These are phyloP conservation scores for Colletotrichum tropicicola DNA, from an alignment of 2,329 filamentous ascomycete genomes.

Conservation along the genomic window DNA sequence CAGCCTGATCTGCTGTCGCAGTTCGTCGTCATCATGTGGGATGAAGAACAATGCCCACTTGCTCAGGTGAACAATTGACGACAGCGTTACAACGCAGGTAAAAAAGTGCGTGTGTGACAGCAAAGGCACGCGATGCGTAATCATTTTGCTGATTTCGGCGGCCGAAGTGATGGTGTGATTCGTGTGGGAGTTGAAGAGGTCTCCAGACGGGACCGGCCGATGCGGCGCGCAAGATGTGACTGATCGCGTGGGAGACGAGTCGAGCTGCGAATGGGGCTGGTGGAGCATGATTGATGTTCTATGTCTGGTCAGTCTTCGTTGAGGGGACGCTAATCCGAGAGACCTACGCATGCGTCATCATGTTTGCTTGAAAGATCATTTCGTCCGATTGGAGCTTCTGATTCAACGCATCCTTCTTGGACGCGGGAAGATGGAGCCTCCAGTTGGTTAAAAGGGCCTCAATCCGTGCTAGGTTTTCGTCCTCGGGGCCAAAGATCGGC, in stretches of 20 bases:
- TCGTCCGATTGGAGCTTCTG: conserved; percentile 81
- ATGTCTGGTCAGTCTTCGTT: not conserved
- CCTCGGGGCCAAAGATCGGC: conserved; percentile 59
- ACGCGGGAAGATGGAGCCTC: conserved; percentile 79
- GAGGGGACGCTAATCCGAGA: not conserved
- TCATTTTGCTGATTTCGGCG: conserved; percentile 77
- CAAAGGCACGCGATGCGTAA: conserved; percentile 77
- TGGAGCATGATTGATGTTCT: conserved; percentile 78
- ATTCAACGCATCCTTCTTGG: conserved; percentile 75
- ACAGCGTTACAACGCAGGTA: conserved; percentile 80
- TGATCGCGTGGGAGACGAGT: conserved; percentile 64
- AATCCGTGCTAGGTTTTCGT: conserved; percentile 60
- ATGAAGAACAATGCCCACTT: conserved; percentile 76
- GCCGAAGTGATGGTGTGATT: conserved; percentile 84
- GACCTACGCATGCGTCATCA: conserved; percentile 71
- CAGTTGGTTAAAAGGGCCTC: conserved; percentile 73
- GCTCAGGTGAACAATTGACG: conserved; percentile 82
- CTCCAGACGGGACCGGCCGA: conserved; percentile 55
- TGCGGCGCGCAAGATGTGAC: conserved; percentile 76
- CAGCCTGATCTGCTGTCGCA: conserved; percentile 79
- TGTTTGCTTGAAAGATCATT: conserved; percentile 90
- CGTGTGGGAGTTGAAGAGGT: conserved; percentile 73
- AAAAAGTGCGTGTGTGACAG: conserved; percentile 85
- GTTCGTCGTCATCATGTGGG: conserved; percentile 68
- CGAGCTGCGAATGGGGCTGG: conserved; percentile 80